Evolutionary conservation across 257 asterid genomes (phyloP).

Genomic region (Nicotiana tabacum): DNA sequence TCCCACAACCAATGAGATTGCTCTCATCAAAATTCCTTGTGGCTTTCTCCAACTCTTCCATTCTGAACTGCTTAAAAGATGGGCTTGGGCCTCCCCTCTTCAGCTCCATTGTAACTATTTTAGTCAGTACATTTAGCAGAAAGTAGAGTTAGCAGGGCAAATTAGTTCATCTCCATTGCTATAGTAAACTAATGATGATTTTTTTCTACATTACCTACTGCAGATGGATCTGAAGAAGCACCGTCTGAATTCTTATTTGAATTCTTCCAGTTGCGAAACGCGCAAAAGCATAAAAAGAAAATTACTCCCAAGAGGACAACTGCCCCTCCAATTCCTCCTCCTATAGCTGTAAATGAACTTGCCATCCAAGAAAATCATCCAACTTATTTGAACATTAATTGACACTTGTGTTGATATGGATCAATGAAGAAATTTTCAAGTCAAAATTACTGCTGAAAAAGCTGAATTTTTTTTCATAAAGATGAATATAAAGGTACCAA

Average conservation of each 20-base stretch:
- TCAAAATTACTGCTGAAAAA: not conserved
- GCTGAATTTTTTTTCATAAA: not conserved
- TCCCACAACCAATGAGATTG: constrained; percentile 65
- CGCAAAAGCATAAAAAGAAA: constrained; percentile 26
- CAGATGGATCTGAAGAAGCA: constrained; percentile 66
- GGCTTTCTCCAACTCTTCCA: constrained; percentile 72
- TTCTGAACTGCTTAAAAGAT: constrained; percentile 40
- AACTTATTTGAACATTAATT: constrained; percentile 29
- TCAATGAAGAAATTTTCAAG: not conserved
- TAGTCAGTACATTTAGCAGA: not conserved
- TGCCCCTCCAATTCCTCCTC: constrained; percentile 49
- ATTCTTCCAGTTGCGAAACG: constrained; percentile 18
- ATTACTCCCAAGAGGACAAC: constrained; percentile 29
- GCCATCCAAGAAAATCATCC: constrained; percentile 33
- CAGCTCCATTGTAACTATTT: constrained; percentile 29
- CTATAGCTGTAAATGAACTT: constrained; percentile 41
- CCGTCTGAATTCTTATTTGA: constrained; percentile 60
- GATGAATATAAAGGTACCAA: not conserved
- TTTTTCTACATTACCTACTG: constrained; percentile 37
- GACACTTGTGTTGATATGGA: constrained; percentile 15
- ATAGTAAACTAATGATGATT: not conserved
- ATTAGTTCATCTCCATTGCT: not conserved
- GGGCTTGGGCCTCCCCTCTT: constrained; percentile 30
- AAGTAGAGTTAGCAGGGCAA: constrained; percentile 9
- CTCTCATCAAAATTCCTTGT: constrained; percentile 45